Percentiles rank a stretch among this genome's conserved stretches.
Evolutionary conservation across 495 filamentous ascomycete species (phyloP).

Genomic region (Pseudevernia furfuracea): DNA sequence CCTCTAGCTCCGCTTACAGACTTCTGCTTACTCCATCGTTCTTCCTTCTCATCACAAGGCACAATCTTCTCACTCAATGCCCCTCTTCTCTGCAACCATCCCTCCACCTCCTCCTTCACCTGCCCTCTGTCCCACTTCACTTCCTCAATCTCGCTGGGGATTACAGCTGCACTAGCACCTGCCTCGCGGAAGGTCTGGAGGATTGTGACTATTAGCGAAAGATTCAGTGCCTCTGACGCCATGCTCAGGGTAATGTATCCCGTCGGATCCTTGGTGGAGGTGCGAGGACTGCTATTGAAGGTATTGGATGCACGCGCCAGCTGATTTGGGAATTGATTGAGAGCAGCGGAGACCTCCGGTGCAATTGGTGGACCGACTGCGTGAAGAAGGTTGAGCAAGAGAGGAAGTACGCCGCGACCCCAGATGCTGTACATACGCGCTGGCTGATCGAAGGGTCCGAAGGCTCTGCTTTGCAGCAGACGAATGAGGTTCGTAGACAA

Average conservation of each 20-base stretch:
- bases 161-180: slow-evolving; percentile 49
- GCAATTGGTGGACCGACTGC: slow-evolving; percentile 71
- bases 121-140: slow-evolving; percentile 63
- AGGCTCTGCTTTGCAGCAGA: slow-evolving; percentile 57
- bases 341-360: slow-evolving; percentile 73
- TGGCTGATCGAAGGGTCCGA: slow-evolving; percentile 59
- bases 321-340: slow-evolving; percentile 75
- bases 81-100: slow-evolving; percentile 55
- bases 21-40: slow-evolving; percentile 51
- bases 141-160: slow-evolving; percentile 53
- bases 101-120: slow-evolving; percentile 72
- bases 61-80: slow-evolving; percentile 60
- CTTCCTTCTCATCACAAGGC: slow-evolving; percentile 63
- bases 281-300: slow-evolving; percentile 40
- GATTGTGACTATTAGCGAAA: slow-evolving; percentile 64
- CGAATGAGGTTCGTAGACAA: slow-evolving; percentile 67
- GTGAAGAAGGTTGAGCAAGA: slow-evolving; percentile 83
- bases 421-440: slow-evolving; percentile 69
- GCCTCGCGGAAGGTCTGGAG: slow-evolving; percentile 53
- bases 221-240: slow-evolving; percentile 65
- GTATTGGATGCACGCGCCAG: slow-evolving; percentile 55
- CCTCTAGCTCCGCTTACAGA: slow-evolving; percentile 32
- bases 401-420: slow-evolving; percentile 75
- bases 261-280: slow-evolving; percentile 25
- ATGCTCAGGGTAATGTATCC: slow-evolving; percentile 59